These are phyloP conservation scores for Conticribra guillardii DNA, from an alignment of 108 stramenopile genomes.

Conservation along the genomic window DNA sequence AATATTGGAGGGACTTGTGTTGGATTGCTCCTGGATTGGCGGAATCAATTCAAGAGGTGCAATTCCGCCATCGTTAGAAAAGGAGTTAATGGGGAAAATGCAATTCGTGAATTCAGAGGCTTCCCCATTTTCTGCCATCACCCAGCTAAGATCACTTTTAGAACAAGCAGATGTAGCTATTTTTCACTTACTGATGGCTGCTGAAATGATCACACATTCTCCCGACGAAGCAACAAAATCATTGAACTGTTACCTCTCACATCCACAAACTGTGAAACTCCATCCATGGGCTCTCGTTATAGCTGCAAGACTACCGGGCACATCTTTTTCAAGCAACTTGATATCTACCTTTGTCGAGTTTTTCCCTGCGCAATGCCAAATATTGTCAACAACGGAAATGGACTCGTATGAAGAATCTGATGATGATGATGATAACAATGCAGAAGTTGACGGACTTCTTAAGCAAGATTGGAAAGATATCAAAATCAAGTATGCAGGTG, in stretches of 20 bases:
- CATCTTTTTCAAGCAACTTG: background rate
- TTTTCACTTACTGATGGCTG: background rate
- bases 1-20: background rate
- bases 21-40: background rate
- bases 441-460: background rate
- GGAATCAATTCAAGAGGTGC: background rate
- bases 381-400: background rate
- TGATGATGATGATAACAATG: background rate
- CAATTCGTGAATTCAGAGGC: background rate
- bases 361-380: background rate
- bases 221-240: background rate
- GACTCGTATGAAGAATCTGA: background rate
- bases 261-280: background rate
- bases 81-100: background rate
- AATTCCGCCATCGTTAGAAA: background rate
- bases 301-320: background rate
- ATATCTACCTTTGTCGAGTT: background rate
- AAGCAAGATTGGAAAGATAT: slow-evolving; percentile 15
- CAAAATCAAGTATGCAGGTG: slow-evolving; percentile 7
- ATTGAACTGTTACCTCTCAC: background rate
- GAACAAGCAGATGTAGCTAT: background rate
- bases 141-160: background rate
- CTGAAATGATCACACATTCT: background rate
- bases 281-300: background rate
- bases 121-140: background rate